Percentiles rank a stretch among this genome's conserved stretches.
These are phyloP conservation scores for Hypoxylon sp. DNA, from an alignment of 2,329 filamentous ascomycete genomes.

Conservation along the genomic window DNA sequence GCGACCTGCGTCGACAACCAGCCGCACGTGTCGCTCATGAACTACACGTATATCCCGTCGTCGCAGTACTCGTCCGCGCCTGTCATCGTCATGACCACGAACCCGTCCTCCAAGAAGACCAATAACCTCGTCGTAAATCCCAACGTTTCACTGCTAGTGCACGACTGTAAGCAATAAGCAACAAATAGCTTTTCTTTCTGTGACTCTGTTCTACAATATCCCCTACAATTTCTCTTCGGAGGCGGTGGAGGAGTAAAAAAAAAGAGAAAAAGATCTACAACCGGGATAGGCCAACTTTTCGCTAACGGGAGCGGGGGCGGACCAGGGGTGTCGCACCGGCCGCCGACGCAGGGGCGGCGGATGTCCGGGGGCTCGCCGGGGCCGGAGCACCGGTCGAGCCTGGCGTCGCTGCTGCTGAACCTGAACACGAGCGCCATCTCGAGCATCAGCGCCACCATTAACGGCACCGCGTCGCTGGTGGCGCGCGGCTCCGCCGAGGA, in stretches of 20 bases:
- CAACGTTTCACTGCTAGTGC: conserved; percentile 90
- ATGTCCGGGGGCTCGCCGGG: conserved; percentile 69
- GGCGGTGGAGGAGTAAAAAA: too few relatives aligned
- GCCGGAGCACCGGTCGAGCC: conserved; percentile 72
- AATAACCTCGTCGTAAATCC: conserved; percentile 85
- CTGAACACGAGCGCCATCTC: conserved; percentile 89
- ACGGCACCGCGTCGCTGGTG: conserved; percentile 81
- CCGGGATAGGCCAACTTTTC: too few relatives aligned
- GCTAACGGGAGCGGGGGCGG: not conserved
- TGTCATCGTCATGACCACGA: conserved; percentile 95
- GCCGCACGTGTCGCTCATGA: conserved; percentile 97
- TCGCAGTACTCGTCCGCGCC: conserved; percentile 73
- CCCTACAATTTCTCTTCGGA: too few relatives aligned
- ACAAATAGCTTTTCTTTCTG: too few relatives aligned
- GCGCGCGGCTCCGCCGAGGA: conserved; percentile 81
- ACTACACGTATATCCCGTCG: conserved; percentile 93
- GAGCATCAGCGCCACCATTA: conserved; percentile 92
- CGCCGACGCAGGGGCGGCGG: conserved; percentile 72
- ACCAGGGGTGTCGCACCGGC: conserved; percentile 85
- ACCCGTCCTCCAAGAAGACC: conserved; percentile 79
- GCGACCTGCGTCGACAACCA: conserved; percentile 85
- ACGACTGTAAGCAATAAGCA: conserved; percentile 81
- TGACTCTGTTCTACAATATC: too few relatives aligned
- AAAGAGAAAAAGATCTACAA: too few relatives aligned
- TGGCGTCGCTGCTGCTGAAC: conserved; percentile 85